A percentile compares a stretch with the other conserved stretches of the same genome.
phyloP scores from a whole-genome alignment of 306 rosid genomes.

The Ceratonia siliqua region DNA sequence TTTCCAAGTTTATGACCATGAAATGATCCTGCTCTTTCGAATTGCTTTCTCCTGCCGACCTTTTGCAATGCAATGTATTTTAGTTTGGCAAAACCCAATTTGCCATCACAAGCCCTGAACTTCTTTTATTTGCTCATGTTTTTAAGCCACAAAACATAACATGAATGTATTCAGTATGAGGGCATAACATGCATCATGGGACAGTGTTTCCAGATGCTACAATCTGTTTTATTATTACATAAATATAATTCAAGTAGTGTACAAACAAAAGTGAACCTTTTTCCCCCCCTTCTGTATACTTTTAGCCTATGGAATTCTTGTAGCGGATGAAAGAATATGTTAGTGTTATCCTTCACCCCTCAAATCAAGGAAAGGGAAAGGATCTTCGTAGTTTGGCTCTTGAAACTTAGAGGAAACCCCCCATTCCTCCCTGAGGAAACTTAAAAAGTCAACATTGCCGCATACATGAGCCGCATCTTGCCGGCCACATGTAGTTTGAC shows the following conservation, averaged over 20 bases:
- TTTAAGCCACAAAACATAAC: not conserved
- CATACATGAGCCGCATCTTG: slow-evolving; percentile 25
- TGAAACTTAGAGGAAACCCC: not conserved
- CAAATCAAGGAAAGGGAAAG: not conserved
- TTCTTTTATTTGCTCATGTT: not conserved
- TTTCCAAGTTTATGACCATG: not conserved
- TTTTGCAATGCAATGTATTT: not conserved
- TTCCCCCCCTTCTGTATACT: not conserved
- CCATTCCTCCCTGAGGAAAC: slow-evolving; percentile 9
- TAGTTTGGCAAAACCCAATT: not conserved
- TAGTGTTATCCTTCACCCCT: slow-evolving; percentile 26
- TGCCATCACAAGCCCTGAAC: not conserved
- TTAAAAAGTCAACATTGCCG: slow-evolving; percentile 15
- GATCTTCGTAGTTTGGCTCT: not conserved
- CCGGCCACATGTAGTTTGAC: not conserved
- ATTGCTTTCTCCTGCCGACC: not conserved
- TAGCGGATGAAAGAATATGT: slow-evolving; percentile 23
- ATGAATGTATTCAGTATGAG: not conserved
- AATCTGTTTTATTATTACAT: not conserved
- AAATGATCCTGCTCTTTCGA: not conserved
- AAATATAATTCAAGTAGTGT: not conserved
- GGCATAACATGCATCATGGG: not conserved
- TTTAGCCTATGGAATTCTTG: not conserved
- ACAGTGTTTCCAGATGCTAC: not conserved
- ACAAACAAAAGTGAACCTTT: slow-evolving; percentile 6